Evolutionary conservation across 2,329 filamentous ascomycete genomes (phyloP), one percentile per base, ranked within the genome.

Genomic region (Teratosphaeria epicoccoides): DNA sequence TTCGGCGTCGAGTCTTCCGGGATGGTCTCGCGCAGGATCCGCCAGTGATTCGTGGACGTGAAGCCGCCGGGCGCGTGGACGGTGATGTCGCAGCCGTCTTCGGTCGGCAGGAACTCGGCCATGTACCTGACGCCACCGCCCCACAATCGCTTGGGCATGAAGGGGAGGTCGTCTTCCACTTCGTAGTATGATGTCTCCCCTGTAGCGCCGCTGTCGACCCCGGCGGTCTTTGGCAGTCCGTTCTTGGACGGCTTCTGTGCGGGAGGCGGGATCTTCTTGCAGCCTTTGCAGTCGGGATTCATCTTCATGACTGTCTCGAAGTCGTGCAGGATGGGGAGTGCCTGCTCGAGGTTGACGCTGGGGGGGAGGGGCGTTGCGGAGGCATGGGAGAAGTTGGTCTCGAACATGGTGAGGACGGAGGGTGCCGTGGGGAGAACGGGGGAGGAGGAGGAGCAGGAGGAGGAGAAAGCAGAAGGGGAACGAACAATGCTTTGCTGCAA

Each of bases 71-170:
- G 65, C 9, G 66, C 65, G 33, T 63, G 58, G n/a, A 46, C 59
- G 10, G 61, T 65, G 55, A 68, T 67, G 51, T 66, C 61, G 56
- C 66, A 68, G 43, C 66, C 66, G 25, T 67, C 59, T 11, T 52
- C 51, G 22, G 52, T 55, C 0, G 60, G 59, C 4, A 61, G 40
- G 53, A 63, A 68, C 44, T 65, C 59, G 17, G 64, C 64, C 1
- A 52, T 58, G 54, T 68, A 68, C 43, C 51, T 59, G 9, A 66
- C 65, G 14, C 63, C 60, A 28, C 66, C 66, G 24, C 47, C 52
- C 66, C 66, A 68, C 1, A 68, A 57, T 20, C 55, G 55, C 51
- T 62, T 65, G 3, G 66, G 66, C 17, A 68, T 64, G 58, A 68
- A 68, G 2, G 63, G 60, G 1, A 67, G 60, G n/a, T 65, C 63